Base-by-base conservation (phyloP, 169 alveolate genomes). In the Plasmodium vivax region DNA sequence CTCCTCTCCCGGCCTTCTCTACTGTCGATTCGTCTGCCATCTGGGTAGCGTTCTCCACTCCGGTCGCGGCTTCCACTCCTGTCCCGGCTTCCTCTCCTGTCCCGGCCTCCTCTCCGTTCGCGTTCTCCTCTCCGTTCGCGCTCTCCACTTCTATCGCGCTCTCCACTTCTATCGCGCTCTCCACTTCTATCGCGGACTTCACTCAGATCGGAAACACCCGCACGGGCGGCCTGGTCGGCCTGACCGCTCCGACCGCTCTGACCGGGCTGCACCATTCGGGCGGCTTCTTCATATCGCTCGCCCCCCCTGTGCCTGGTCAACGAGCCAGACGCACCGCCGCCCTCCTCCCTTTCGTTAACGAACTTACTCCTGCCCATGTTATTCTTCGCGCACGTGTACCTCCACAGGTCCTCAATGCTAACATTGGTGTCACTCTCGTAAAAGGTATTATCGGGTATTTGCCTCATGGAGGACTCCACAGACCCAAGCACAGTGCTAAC, bases 401-500 rank as follows among this genome's bases (percentile, higher is more conserved):
- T n/a, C 30, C 75, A 62, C 0, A 62, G 34, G 36, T 62, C 75
- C 36, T 62, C 75, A n/a, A 62, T 19, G 75, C 75, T 62, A 27
- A n/a, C 30, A 19, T 27, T 62, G 27, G 75, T n/a, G 34, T 75
- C 71, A 79, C 68, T 88, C 23, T 88, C 90, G 51, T 43, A 77
- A 27, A 88, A 77, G 0, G 87, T 79, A 2, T 77, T 79, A 38
- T 88, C 75, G 0, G 94, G 94, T 1, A 88, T 88, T 14, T 62
- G 27, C 58, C 47, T 80, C 51, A 80, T 41, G n/a, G 47, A 27
- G 1, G 83, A 79, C 43, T 79, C 94, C 1, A 38, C 73, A 27
- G 94, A 62, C 1, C 68, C 94, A 1, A 88, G 56, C 27, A 88
- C 82, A 3, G 90, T 88, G 9, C 90, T 88, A 2, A 79, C 36